Base-by-base conservation (phyloP, 768 basidiomycete genomes). In the Tricholomella constricta region DNA sequence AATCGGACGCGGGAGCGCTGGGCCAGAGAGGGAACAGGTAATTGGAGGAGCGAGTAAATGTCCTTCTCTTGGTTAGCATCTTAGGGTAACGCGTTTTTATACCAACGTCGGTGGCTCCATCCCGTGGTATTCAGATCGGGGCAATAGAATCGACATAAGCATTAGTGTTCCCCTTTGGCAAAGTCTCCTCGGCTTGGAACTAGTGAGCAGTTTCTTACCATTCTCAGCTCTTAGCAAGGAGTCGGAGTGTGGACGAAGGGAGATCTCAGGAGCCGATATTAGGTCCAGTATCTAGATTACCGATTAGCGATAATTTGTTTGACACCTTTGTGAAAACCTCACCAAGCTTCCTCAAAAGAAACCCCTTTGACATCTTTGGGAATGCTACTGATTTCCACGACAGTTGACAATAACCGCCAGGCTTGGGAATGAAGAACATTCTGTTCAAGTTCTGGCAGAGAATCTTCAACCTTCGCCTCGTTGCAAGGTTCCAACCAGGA, bases 231-330 rank as follows among this genome's bases (percentile, higher is more conserved):
- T 49, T 54, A 53, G 43, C 45, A 49, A 47, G 44, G 45, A 51
- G 46, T 57, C 59, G 59, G 58, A 65, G 61, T 56, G 51, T 29
- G 50, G 59, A 56, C 56, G 56, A 60, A 58, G 58, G 45, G 49
- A 67, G 69, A 71, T 70, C 67, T 66, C 57, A 59, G 50, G 42
- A 53, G 51, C 61, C 60, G 59, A 64, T 62, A 61, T 64, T 57
- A 66, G 63, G 59, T 59, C 56, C 56, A 67, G 68, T 69, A 65
- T 63, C 45, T 56, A 62, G 69, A 59, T 59, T 45, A 45, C 50
- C 51, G 73, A 72, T 74, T 71, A 57, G 68, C 68, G 69, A 72
- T 58, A 65, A 65, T 66, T 59, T 60, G 51, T 60, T 62, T 65
- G 64, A 61, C 60, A 65, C 44, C 51, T 53, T 55, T 57, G 54